Evolutionary conservation across 2,329 filamentous ascomycete genomes (phyloP).

Genomic region (Capronia americana): DNA sequence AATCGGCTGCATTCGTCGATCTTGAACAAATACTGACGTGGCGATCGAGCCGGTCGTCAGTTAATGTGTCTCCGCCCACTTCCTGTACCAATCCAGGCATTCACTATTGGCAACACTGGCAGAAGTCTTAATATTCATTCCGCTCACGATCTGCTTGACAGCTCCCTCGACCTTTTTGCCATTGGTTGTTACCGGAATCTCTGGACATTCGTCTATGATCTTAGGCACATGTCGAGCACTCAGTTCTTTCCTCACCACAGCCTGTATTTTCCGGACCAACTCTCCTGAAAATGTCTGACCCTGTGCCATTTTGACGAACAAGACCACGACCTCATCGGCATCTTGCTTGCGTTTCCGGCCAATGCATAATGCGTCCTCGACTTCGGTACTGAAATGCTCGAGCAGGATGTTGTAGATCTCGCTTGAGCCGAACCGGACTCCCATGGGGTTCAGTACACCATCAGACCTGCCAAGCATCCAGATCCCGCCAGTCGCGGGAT

Average conservation of each 20-base stretch:
- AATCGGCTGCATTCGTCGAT: no score
- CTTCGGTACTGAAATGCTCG: constrained; percentile 75
- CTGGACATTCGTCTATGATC: constrained; percentile 79
- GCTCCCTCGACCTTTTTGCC: constrained; percentile 98
- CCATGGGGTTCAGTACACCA: constrained; percentile 88
- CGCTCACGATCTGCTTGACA: constrained; percentile 94
- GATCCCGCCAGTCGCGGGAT: constrained; percentile 74
- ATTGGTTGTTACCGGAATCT: constrained; percentile 90
- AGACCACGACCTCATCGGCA: constrained; percentile 80
- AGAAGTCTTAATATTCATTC: constrained; percentile 82
- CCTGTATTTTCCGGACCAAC: constrained; percentile 69
- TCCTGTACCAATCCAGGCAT: constrained; percentile 84
- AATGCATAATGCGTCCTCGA: constrained; percentile 88
- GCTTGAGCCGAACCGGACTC: constrained; percentile 88
- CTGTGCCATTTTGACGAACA: constrained; percentile 81
- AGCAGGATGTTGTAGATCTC: constrained; percentile 97
- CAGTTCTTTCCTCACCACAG: constrained; percentile 74
- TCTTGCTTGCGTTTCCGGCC: constrained; percentile 76
- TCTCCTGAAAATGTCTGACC: constrained; percentile 64
- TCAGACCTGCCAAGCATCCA: constrained; percentile 93
- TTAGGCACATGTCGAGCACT: constrained; percentile 89
- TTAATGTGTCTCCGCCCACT: constrained; percentile 64
- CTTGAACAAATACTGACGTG: no score
- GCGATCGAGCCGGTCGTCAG: no score
- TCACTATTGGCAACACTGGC: constrained; percentile 92